Conservation (phyloP, 2,329 filamentous ascomycete species). For the Ophiocordyceps camponoti-saundersi region DNA sequence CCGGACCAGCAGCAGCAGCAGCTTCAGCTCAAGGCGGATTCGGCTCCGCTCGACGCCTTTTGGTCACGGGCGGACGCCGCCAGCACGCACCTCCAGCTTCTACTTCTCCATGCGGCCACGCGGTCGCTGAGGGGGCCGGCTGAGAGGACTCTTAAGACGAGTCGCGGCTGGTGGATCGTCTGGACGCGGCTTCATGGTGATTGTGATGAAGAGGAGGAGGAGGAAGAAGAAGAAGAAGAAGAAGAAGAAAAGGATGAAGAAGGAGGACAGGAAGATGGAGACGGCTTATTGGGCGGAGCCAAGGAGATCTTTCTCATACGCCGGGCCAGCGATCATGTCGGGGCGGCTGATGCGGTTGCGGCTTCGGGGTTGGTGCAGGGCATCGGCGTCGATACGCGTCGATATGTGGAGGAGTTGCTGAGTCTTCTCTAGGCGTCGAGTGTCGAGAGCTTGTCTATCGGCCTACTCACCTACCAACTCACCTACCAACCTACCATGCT, state of each 20-base stretch:
- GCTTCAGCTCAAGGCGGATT: conserved; percentile 5
- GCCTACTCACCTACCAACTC: too few species aligned
- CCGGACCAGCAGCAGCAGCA: conserved; percentile 25
- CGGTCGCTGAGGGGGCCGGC: conserved; percentile 25
- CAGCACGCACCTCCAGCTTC: conserved; percentile 46
- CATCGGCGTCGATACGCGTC: conserved; percentile 60
- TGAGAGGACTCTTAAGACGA: conserved; percentile 49
- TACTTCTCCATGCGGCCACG: conserved; percentile 35
- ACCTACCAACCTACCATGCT: too few species aligned
- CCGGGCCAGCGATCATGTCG: conserved; percentile 37
- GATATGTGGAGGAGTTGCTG: conserved; percentile 57
- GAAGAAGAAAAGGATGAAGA: background rate
- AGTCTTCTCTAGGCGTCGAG: conserved; percentile 33
- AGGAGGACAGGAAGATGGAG: background rate
- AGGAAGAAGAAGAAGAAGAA: background rate
- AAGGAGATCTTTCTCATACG: conserved; percentile 48
- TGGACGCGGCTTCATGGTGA: conserved; percentile 40
- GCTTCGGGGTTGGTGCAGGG: conserved; percentile 49
- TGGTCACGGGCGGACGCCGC: conserved; percentile 48
- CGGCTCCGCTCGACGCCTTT: background rate
- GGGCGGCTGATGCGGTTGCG: conserved; percentile 33
- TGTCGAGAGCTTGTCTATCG: too few species aligned
- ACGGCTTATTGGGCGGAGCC: conserved; percentile 7
- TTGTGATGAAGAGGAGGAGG: background rate
- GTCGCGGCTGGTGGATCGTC: conserved; percentile 52